These are phyloP conservation scores for Saitozyma podzolica DNA, from an alignment of 768 basidiomycete genomes.

Conservation along the genomic window DNA sequence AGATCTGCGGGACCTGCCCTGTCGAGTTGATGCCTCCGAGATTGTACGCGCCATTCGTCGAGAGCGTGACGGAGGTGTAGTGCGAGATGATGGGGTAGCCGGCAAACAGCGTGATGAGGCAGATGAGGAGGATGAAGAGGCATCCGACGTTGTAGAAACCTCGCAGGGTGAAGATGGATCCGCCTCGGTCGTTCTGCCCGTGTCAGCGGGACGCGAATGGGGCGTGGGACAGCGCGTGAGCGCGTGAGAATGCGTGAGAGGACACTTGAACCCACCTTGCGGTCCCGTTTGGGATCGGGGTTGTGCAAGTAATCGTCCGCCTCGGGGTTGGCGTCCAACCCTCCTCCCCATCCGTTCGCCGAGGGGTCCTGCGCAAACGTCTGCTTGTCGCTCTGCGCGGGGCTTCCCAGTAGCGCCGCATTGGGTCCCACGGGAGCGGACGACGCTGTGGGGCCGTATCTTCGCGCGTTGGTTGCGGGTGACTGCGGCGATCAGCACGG, in stretches of 20 bases:
- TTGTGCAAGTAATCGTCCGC: constrained; percentile 88
- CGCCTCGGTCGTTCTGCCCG: constrained; percentile 45
- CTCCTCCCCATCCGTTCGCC: constrained; percentile 11
- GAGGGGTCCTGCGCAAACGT: constrained; percentile 14
- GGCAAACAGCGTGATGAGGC: constrained; percentile 75
- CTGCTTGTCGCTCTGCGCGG: constrained; percentile 11
- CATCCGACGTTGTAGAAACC: constrained; percentile 80
- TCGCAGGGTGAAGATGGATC: constrained; percentile 73
- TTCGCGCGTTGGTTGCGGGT: constrained; percentile 2
- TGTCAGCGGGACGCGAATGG: not conserved
- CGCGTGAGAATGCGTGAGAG: not conserved
- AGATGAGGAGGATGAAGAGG: constrained; percentile 67
- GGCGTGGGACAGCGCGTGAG: no score
- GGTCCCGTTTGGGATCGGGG: constrained; percentile 68
- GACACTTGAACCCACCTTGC: constrained; percentile 22
- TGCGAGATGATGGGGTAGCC: constrained; percentile 81
- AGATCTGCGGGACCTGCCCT: constrained; percentile 80
- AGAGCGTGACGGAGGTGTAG: constrained; percentile 47
- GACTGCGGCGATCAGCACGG: not conserved
- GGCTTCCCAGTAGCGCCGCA: constrained; percentile 23
- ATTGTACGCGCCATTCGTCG: constrained; percentile 65
- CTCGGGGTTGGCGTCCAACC: constrained; percentile 58
- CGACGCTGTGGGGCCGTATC: constrained; percentile 40
- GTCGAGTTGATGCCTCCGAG: constrained; percentile 84
- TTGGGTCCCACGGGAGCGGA: constrained; percentile 20